phyloP scores from a whole-genome alignment of 2,329 filamentous ascomycete genomes.

The Allantophomopsis lycopodina region DNA sequence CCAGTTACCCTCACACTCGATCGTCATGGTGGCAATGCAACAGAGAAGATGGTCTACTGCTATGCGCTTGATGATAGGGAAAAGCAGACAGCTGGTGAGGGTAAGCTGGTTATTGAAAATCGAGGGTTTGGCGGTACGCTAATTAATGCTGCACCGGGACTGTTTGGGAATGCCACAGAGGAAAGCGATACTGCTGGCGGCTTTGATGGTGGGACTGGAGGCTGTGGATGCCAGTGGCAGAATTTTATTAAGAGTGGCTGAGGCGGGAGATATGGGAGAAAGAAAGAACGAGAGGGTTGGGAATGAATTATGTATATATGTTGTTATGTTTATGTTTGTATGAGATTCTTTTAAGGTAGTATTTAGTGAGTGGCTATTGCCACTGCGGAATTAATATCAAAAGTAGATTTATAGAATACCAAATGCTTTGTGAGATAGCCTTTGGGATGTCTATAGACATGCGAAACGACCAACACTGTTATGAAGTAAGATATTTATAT shows the following conservation, averaged over 20 bases:
- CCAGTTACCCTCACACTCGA: constrained; percentile 47
- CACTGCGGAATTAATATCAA: too few relatives aligned
- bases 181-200: constrained; percentile 32
- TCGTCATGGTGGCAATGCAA: constrained; percentile 43
- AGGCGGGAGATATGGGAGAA: too few relatives aligned
- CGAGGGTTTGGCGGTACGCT: constrained; percentile 34
- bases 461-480: too few relatives aligned
- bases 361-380: too few relatives aligned
- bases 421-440: too few relatives aligned
- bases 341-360: too few relatives aligned
- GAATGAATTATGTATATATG: too few relatives aligned
- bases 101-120: constrained; percentile 32
- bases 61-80: constrained; percentile 34
- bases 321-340: too few relatives aligned
- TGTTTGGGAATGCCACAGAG: constrained; percentile 23
- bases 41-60: constrained; percentile 38
- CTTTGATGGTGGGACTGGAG: constrained; percentile 48
- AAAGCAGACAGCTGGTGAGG: constrained; percentile 27
- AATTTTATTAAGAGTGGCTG: constrained; percentile 23
- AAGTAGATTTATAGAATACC: too few relatives aligned
- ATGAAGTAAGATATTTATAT: too few relatives aligned
- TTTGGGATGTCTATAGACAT: too few relatives aligned
- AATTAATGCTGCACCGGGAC: constrained; percentile 32
- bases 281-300: too few relatives aligned
- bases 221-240: constrained; percentile 47